Conservation (phyloP, 2,329 filamentous ascomycete species). For the Ploettnerulaceae sp. region DNA sequence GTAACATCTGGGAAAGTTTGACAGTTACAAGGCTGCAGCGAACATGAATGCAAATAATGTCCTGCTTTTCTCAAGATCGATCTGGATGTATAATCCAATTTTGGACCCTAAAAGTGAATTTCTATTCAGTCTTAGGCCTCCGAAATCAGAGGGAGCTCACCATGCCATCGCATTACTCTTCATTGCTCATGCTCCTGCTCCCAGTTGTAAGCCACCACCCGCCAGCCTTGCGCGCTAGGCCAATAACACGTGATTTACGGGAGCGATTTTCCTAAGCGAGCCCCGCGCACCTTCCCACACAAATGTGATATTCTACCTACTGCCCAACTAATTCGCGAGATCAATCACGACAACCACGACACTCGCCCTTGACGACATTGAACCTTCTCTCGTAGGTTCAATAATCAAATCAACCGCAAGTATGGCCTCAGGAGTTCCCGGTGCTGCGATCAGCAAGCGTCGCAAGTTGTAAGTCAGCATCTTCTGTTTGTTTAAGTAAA, state of each 20-base stretch:
- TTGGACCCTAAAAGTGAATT: too few relatives aligned
- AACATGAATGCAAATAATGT: neutral
- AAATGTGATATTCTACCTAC: neutral
- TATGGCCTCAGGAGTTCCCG: slow-evolving; percentile 37
- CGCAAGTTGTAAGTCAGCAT: slow-evolving; percentile 26
- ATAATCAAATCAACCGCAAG: slow-evolving; percentile 30
- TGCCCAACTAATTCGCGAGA: neutral
- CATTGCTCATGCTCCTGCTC: too few relatives aligned
- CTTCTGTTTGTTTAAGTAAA: neutral
- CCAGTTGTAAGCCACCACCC: too few relatives aligned
- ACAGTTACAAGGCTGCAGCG: neutral
- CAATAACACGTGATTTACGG: neutral
- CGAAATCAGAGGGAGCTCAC: too few relatives aligned
- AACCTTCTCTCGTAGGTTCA: slow-evolving; percentile 32
- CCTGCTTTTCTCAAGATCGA: too few relatives aligned
- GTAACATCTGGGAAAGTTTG: too few relatives aligned
- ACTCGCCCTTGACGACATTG: too few relatives aligned
- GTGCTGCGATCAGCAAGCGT: slow-evolving; percentile 30
- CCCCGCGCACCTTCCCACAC: slow-evolving; percentile 11
- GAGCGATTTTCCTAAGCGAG: slow-evolving; percentile 7
- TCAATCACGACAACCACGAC: slow-evolving; percentile 24
- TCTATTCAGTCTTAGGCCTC: too few relatives aligned
- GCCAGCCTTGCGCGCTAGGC: too few relatives aligned
- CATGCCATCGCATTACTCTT: too few relatives aligned
- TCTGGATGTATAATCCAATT: too few relatives aligned